Evolutionary conservation across 805 yeast genomes (phyloP), one percentile per base, ranked within the genome.

Genomic region (Nakazawaea wyomingensis): DNA sequence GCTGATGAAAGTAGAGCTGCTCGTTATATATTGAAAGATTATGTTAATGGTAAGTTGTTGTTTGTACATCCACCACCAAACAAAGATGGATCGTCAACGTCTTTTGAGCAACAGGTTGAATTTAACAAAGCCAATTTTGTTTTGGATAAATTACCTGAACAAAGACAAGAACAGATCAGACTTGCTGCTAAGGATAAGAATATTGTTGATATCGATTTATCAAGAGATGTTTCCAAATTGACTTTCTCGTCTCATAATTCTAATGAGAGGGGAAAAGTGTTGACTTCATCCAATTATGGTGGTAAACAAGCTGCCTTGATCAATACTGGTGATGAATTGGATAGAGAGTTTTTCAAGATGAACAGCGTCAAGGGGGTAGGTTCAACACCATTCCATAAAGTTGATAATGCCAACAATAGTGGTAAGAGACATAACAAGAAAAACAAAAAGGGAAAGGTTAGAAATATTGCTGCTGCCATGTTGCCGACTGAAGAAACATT

Each of bases 1-100:
- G 98, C 99, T 3, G 99, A 93, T 69, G 95, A 89, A 61, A 80
- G 95, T 34, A 76, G 99, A 62, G 96, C 99, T 11, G 81, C 96
- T 33, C 76, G 99, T 61, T 85, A 86, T 53, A 78, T 93, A 42
- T 72, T 93, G 59, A 93, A 93, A 64, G 99, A 93, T 62, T 93
- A 89, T 54, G 97, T 95, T 21, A 86, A 78, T 61, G 99, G 98
- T 50, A 90, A 88, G 61, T 68, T 93, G 45, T 68, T 88, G 37
- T 90, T 74, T 58, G 82, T 86, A 33, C 82, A 80, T 50, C 96
- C 98, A 13, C 99, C 99, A 31, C 98, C 98, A 42, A 59, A 72
- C 17, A 79, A 67, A 4, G 82, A 77, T 40, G 82, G 78, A 11
- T 69, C 78, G 4, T 74, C 73, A 34, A 61, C 65, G 37, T 56